Conservation (phyloP, 495 filamentous ascomycete genomes). For the Penicillium robsamsonii region DNA sequence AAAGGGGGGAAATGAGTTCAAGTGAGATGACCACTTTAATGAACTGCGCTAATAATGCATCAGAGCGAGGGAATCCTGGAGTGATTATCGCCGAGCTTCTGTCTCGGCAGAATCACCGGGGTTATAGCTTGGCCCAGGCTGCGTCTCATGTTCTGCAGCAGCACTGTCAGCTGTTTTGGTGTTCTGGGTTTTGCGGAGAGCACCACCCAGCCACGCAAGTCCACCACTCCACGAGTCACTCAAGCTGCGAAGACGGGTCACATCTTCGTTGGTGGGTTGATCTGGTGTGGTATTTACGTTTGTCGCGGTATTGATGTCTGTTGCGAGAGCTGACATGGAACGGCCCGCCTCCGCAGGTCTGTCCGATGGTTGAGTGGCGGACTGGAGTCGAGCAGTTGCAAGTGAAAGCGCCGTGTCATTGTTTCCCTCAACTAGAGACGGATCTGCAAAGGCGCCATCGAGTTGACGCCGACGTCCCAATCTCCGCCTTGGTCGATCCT, state of each 20-base stretch:
- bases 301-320: constrained; percentile 18
- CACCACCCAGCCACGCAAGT: constrained; percentile 45
- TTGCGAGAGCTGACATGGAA: constrained; percentile 29
- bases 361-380: constrained; percentile 26
- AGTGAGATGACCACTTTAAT: constrained; percentile 29
- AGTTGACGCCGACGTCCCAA: constrained; percentile 29
- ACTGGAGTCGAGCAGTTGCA: constrained; percentile 33
- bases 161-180: constrained; percentile 13
- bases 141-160: constrained; percentile 10
- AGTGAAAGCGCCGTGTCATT: constrained; percentile 23
- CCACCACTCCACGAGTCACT: constrained; percentile 46
- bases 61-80: neutral
- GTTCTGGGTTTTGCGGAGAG: constrained; percentile 17
- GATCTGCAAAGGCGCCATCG: constrained; percentile 29
- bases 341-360: constrained; percentile 25
- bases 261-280: constrained; percentile 21
- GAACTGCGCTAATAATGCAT: constrained; percentile 5
- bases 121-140: constrained; percentile 1
- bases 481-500: constrained; percentile 30
- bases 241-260: constrained; percentile 39
- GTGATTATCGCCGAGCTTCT: constrained; percentile 14
- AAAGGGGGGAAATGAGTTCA: constrained; percentile 12
- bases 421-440: constrained; percentile 17
- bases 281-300: constrained; percentile 13
- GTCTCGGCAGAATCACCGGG: constrained; percentile 2